Evolutionary conservation across 2,329 filamentous ascomycete species (phyloP).

Genomic region (Talaromyces sp.): DNA sequence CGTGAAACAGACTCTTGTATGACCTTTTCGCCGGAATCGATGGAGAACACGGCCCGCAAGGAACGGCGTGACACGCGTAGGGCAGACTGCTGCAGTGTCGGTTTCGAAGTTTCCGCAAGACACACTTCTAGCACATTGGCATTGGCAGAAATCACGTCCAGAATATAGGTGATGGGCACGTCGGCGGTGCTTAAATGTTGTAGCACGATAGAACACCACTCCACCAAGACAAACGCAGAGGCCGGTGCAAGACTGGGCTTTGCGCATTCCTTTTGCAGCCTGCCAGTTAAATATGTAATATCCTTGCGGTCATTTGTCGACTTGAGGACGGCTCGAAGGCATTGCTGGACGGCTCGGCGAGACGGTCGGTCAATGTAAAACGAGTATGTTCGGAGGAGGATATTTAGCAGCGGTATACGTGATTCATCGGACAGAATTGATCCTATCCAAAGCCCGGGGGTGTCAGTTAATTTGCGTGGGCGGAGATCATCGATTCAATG

Average conservation of each 20-base stretch:
- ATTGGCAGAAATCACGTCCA: slow-evolving; percentile 62
- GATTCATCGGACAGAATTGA: slow-evolving; percentile 26
- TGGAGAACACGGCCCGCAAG: slow-evolving; percentile 66
- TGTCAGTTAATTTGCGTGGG: background rate
- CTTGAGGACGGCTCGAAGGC: slow-evolving; percentile 63
- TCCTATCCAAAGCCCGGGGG: slow-evolving; percentile 21
- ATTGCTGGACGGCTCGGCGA: slow-evolving; percentile 74
- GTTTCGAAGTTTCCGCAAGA: slow-evolving; percentile 59
- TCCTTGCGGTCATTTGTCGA: slow-evolving; percentile 48
- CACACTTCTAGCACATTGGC: slow-evolving; percentile 75
- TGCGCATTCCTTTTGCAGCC: slow-evolving; percentile 65
- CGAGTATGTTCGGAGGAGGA: slow-evolving; percentile 82
- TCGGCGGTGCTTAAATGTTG: slow-evolving; percentile 66
- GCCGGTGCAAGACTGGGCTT: slow-evolving; percentile 72
- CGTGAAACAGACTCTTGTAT: slow-evolving; percentile 59
- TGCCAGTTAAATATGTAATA: slow-evolving; percentile 56
- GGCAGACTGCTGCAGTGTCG: slow-evolving; percentile 65
- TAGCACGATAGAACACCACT: slow-evolving; percentile 81
- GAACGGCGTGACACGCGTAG: slow-evolving; percentile 73
- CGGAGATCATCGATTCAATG: slow-evolving; percentile 4
- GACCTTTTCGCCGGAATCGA: slow-evolving; percentile 54
- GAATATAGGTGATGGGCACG: slow-evolving; percentile 51
- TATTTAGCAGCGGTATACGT: slow-evolving; percentile 52
- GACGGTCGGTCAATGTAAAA: slow-evolving; percentile 83
- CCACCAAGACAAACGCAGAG: slow-evolving; percentile 81